Conservation (phyloP, 352 stramenopile genomes). For the Pythium aphanidermatum region DNA sequence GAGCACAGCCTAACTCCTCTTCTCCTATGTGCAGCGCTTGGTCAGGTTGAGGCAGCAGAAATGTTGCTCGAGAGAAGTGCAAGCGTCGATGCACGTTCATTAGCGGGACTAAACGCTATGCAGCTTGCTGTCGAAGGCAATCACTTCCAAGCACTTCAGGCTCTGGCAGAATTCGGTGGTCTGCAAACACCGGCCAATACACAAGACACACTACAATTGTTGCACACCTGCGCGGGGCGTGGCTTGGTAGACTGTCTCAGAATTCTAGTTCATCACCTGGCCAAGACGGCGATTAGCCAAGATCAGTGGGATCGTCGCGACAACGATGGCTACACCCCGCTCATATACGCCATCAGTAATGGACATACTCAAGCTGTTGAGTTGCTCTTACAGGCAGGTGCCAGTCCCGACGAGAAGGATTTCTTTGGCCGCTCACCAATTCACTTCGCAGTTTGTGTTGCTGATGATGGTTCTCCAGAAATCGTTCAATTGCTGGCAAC, state of each 20-base stretch:
- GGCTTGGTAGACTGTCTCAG: conserved; percentile 51
- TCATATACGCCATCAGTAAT: conserved; percentile 75
- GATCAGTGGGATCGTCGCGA: conserved; percentile 24
- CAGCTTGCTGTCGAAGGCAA: conserved; percentile 63
- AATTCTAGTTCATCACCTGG: conserved; percentile 43
- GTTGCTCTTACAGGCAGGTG: conserved; percentile 49
- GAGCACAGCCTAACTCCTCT: conserved; percentile 59
- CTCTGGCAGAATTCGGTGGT: conserved; percentile 41
- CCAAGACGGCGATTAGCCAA: conserved; percentile 8
- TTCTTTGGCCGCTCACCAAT: conserved; percentile 60
- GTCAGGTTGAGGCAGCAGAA: conserved; percentile 53
- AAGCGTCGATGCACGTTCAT: conserved; percentile 39
- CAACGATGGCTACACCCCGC: conserved; percentile 65
- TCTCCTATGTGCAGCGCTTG: conserved; percentile 45
- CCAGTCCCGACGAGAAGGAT: conserved; percentile 51
- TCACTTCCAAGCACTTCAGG: conserved; percentile 33
- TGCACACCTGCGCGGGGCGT: conserved; percentile 57
- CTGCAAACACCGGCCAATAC: conserved; percentile 37
- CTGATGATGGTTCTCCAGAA: conserved; percentile 16
- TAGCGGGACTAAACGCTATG: conserved; percentile 34
- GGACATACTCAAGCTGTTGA: conserved; percentile 38
- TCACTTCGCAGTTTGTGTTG: conserved; percentile 48
- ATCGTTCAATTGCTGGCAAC: conserved; percentile 49
- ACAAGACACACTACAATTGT: conserved; percentile 35
- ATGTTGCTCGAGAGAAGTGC: conserved; percentile 65